Evolutionary conservation across 306 rosid species (phyloP), one percentile per base, ranked within the genome.

Genomic region (Fragaria vesca): DNA sequence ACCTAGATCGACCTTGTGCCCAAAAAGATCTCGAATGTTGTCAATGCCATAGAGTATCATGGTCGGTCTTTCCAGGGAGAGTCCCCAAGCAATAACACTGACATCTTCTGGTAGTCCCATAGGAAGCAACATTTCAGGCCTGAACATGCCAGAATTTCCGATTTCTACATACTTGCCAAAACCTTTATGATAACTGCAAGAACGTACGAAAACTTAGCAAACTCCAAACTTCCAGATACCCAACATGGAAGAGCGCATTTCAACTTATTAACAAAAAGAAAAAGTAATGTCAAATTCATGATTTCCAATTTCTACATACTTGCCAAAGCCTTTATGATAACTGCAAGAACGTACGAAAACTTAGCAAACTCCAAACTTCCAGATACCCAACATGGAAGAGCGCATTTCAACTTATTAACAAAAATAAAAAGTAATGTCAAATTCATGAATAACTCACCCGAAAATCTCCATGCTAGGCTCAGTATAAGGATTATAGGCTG

Each of bases 391-490:
- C 47, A 66, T 30, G 45, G 34, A 61, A 78, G 46, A 86, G 71
- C 38, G 71, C 40, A 26, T 38, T 75, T 34, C 16, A 18, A 60
- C 54, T 32, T 18, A 17, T 3, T 43, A 43, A 8, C 26, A 16
- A 34, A 8, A 34, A 8, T 24, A 24, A 30, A 2, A 34, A 0
- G 2, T 43, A 26, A 5, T 2, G 57, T 69, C 51, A 81, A 38
- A 24, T 47, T 69, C 32, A 60, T 73, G 67, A 63, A 8, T 67
- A 63, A 36, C 21, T 66, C 61, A 89, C 98, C 98, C 90, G 86
- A 95, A 95, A 81, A 95, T 89, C 84, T 95, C 98, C 98, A 95
- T 89, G 93, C 97, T 95, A 65, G 98, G 98, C 75, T 95, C 98
- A 2, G 98, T 95, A 78, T 95, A 95, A 1, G 97, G 98, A 82